Evolutionary conservation across 441 rosid species (phyloP).

Genomic region (Eruca vesicaria): DNA sequence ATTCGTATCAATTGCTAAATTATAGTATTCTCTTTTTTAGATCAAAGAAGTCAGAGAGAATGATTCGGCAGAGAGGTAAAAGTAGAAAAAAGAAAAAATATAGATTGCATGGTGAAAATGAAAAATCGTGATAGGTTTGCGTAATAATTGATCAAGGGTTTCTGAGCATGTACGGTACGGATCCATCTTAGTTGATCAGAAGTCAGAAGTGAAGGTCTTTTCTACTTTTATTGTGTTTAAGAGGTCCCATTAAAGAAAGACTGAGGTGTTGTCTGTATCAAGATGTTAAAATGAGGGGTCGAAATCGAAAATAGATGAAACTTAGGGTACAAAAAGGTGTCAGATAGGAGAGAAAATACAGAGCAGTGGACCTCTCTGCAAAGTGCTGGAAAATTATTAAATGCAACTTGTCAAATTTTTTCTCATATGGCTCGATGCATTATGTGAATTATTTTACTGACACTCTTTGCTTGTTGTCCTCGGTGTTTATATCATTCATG

Average conservation of each 20-base stretch:
- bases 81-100: too few species aligned
- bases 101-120: slow-evolving; percentile 23
- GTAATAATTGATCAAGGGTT: slow-evolving; percentile 34
- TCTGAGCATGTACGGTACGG: slow-evolving; percentile 34
- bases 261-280: slow-evolving; percentile 35
- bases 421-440: slow-evolving; percentile 32
- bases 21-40: slow-evolving; percentile 13
- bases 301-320: slow-evolving; percentile 18
- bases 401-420: slow-evolving; percentile 22
- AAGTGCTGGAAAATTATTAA: slow-evolving; percentile 25
- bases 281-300: not conserved
- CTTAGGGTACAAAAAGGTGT: slow-evolving; percentile 34
- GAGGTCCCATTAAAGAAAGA: slow-evolving; percentile 29
- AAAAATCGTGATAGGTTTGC: not conserved
- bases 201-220: slow-evolving; percentile 37
- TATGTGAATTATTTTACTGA: slow-evolving; percentile 24
- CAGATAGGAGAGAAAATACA: slow-evolving; percentile 5
- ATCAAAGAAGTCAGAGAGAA: slow-evolving; percentile 35
- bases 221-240: slow-evolving; percentile 2
- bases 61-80: slow-evolving; percentile 18
- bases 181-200: slow-evolving; percentile 34
- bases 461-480: slow-evolving; percentile 27
- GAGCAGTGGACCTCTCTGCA: slow-evolving; percentile 33
- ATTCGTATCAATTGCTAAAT: slow-evolving; percentile 25
- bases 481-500: slow-evolving; percentile 1